A percentile compares a stretch with the other conserved stretches of the same genome.
phyloP scores from a whole-genome alignment of 2,329 filamentous ascomycete genomes.

The Beauveria asiatica region DNA sequence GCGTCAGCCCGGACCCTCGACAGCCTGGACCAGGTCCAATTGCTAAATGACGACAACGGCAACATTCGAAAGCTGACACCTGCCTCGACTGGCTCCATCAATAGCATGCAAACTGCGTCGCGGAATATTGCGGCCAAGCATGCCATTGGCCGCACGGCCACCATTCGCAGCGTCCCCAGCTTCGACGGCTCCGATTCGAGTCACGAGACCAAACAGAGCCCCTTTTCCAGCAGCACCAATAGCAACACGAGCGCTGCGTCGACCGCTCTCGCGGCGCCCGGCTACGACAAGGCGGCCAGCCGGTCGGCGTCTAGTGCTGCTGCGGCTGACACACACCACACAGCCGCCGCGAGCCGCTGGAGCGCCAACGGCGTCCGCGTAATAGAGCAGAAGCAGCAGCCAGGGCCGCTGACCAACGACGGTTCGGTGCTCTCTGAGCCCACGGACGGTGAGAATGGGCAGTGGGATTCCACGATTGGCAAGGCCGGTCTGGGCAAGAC shows the following conservation, averaged over 20 bases:
- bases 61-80: conserved; percentile 26
- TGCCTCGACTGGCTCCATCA: conserved; percentile 31
- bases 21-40: conserved; percentile 15
- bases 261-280: conserved; percentile 26
- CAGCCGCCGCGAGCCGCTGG: conserved; percentile 22
- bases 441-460: conserved; percentile 26
- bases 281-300: conserved; percentile 18
- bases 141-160: conserved; percentile 28
- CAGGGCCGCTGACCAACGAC: conserved; percentile 19
- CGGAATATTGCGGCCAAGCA: conserved; percentile 19
- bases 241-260: conserved; percentile 44
- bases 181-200: conserved; percentile 42
- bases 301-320: conserved; percentile 17
- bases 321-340: conserved; percentile 30
- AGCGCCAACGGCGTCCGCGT: conserved; percentile 23
- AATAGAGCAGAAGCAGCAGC: conserved; percentile 19
- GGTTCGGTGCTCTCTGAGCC: conserved; percentile 22
- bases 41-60: conserved; percentile 24
- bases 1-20: conserved; percentile 10
- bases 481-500: conserved; percentile 66
- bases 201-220: conserved; percentile 39
- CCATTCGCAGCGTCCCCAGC: conserved; percentile 50
- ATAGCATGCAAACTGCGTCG: conserved; percentile 29
- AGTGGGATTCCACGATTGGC: conserved; percentile 60
- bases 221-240: conserved; percentile 47